These are phyloP conservation scores for Hypoxylon subgilvum DNA, from an alignment of 495 filamentous ascomycete genomes.

Conservation along the genomic window DNA sequence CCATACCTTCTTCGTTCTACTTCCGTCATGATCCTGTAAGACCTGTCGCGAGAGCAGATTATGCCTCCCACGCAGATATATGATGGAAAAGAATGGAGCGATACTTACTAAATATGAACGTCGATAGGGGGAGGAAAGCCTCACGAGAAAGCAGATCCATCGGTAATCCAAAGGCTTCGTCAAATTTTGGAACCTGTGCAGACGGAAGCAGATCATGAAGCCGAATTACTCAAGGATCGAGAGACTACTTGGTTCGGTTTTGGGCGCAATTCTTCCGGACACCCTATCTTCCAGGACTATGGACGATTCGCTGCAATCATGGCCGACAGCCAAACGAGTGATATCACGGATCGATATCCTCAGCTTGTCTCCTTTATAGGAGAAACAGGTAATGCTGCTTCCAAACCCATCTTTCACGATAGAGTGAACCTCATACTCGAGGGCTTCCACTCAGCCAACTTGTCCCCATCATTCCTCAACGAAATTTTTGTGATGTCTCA, in stretches of 20 bases:
- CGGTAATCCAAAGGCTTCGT: constrained; percentile 22
- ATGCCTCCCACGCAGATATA: too few species aligned
- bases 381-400: constrained; percentile 45
- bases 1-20: constrained; percentile 9
- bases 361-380: constrained; percentile 55
- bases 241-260: constrained; percentile 56
- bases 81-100: too few species aligned
- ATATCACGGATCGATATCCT: constrained; percentile 41
- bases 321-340: constrained; percentile 21
- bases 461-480: too few species aligned
- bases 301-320: constrained; percentile 46
- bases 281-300: constrained; percentile 47
- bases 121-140: constrained; percentile 26
- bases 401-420: too few species aligned
- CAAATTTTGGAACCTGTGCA: constrained; percentile 27
- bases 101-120: too few species aligned
- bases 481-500: background rate
- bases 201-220: constrained; percentile 24
- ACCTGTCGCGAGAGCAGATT: too few species aligned
- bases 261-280: constrained; percentile 28
- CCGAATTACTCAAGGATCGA: constrained; percentile 39
- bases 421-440: too few species aligned
- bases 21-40: constrained; percentile 26
- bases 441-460: too few species aligned
- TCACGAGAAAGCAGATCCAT: constrained; percentile 35